Base-by-base conservation (phyloP, 2,329 filamentous ascomycete genomes). In the Aspergillus quadrilineatus region DNA sequence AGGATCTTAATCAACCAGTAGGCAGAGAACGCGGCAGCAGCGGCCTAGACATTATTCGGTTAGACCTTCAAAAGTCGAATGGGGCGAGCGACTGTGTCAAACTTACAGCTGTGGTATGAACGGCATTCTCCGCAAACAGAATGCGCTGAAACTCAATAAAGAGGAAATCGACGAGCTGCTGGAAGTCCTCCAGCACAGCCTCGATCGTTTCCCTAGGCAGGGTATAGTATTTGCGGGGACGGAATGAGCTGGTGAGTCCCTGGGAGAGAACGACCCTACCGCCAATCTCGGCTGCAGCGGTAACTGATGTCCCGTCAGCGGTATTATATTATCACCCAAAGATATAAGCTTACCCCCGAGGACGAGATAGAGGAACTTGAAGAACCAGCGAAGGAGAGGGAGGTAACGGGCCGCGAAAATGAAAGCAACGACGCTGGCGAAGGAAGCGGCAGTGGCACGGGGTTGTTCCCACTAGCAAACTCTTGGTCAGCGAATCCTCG, bases 141-240 rank as follows among this genome's bases (percentile, higher is more conserved):
- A 87, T 79, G 57, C 85, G 81, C 77, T 88, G 85, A 69, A 85
- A 83, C 69, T 88, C 85, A 60, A 88, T 86, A 63, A 87, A 79
- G 73, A 87, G 85, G 75, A 88, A 88, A 76, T 87, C 86, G 74
- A 84, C 78, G 53, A 88, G 76, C 73, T 87, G 84, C 70, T 85
- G 83, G 12, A 85, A 69, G 68, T 87, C 85, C 62, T 85, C 84
- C 48, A 85, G 74, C 22, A 84, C 73, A 56, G 79, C 81, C 70
- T 87, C 85, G 36, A 86, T 77, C 48, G 82, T 83, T 64, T 86
- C 85, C 69, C 84, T 84, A 36, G 84, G 83, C 57, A 88, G 81
- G 48, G 81, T 85, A 76, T 85, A 87, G 79, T 88, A 88, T 68
- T 82, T 82, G 67, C 79, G 80, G 26, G 85, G 85, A 57, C 85